Evolutionary conservation across 2,329 filamentous ascomycete genomes (phyloP).

Genomic region (Arthrobotrys musiformis): DNA sequence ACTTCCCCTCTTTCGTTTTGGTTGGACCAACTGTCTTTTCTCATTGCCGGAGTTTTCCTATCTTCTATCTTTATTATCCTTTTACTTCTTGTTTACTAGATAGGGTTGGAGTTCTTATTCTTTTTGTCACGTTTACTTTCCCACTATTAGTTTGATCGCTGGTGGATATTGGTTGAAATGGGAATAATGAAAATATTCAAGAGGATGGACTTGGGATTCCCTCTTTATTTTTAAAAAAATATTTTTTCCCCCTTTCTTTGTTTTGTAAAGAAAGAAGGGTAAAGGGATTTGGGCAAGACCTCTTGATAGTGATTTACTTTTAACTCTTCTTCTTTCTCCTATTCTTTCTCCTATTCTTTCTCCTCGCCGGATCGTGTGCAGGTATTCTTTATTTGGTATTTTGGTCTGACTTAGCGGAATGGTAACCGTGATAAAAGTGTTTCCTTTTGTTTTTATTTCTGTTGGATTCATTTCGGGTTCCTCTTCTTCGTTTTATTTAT

Average conservation of each 20-base stretch:
- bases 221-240: background rate
- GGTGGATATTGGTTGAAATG: background rate
- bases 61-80: background rate
- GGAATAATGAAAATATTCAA: slow-evolving; percentile 25
- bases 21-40: background rate
- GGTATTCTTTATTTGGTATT: too few relatives aligned
- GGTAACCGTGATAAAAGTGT: too few relatives aligned
- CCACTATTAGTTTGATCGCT: background rate
- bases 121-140: background rate
- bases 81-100: slow-evolving; percentile 41
- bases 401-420: too few relatives aligned
- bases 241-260: background rate
- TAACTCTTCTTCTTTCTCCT: too few relatives aligned
- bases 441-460: too few relatives aligned
- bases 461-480: too few relatives aligned
- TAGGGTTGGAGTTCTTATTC: slow-evolving; percentile 40
- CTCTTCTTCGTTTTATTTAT: too few relatives aligned
- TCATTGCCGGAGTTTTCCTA: slow-evolving; percentile 47
- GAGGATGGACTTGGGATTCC: background rate
- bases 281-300: background rate
- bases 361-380: too few relatives aligned
- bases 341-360: too few relatives aligned
- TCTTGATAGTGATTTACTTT: too few relatives aligned
- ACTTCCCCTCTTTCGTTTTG: background rate
- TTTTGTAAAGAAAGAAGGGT: background rate